phyloP scores from a whole-genome alignment of 1,284 basidiomycete species.

The Sanghuangporus weigelae region DNA sequence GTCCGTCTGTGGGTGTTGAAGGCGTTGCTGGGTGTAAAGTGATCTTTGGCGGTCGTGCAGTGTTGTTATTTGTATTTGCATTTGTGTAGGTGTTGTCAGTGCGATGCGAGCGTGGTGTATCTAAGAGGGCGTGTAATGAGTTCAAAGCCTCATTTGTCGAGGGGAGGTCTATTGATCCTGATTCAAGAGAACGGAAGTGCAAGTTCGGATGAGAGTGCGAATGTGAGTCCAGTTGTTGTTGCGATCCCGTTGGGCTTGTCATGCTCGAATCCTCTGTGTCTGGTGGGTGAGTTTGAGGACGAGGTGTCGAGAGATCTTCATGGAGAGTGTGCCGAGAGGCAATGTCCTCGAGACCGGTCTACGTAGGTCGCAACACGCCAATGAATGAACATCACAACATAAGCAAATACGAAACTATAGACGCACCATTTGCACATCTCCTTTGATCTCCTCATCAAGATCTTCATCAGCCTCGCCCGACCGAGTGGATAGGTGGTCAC shows the following conservation, averaged over 20 bases:
- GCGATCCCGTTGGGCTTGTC: not conserved
- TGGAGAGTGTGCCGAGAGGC: not conserved
- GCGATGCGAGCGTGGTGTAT: not conserved
- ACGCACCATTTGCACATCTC: conserved; percentile 11
- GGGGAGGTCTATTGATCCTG: conserved; percentile 14
- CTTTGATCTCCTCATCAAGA: not conserved
- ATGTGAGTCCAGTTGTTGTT: not conserved
- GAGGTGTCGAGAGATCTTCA: not conserved
- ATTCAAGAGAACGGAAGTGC: not conserved
- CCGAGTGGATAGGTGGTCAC: not conserved
- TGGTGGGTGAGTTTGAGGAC: not conserved
- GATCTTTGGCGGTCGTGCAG: conserved; percentile 25
- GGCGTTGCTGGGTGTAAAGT: conserved; percentile 37
- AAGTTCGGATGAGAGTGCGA: not conserved
- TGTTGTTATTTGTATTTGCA: not conserved
- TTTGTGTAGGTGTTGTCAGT: too few relatives aligned
- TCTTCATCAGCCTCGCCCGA: not conserved
- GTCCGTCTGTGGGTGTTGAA: not conserved
- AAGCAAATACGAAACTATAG: not conserved
- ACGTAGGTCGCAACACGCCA: too few relatives aligned
- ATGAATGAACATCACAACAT: not conserved
- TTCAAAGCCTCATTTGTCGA: not conserved
- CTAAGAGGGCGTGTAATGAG: conserved; percentile 7
- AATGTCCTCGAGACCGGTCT: not conserved
- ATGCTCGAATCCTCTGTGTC: not conserved